Conservation (phyloP, 2,329 filamentous ascomycete genomes). For the Fusarium incarnatum region DNA sequence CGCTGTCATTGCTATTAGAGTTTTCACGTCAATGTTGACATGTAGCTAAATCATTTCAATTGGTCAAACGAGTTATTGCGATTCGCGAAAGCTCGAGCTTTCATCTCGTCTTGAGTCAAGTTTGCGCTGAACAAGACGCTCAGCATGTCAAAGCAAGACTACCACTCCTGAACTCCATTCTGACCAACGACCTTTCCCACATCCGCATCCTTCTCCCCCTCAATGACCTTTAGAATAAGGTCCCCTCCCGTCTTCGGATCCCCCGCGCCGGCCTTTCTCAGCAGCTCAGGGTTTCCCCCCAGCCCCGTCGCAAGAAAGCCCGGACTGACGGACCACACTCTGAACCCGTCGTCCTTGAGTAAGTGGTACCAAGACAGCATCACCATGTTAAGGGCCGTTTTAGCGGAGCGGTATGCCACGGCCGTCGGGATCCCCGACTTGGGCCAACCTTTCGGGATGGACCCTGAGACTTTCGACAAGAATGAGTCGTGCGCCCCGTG, state of each 20-base stretch:
- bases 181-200: slow-evolving; percentile 53
- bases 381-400: slow-evolving; percentile 48
- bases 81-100: neutral
- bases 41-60: neutral
- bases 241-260: slow-evolving; percentile 53
- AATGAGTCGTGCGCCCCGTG: slow-evolving; percentile 46
- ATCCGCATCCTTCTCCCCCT: slow-evolving; percentile 57
- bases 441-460: slow-evolving; percentile 58
- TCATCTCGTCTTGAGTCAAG: neutral
- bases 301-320: slow-evolving; percentile 62
- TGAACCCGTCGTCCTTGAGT: slow-evolving; percentile 62
- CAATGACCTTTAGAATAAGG: slow-evolving; percentile 55
- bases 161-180: slow-evolving; percentile 48
- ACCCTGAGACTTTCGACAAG: slow-evolving; percentile 41
- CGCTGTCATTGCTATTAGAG: neutral
- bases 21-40: neutral
- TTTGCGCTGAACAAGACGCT: neutral
- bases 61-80: neutral
- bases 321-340: slow-evolving; percentile 61
- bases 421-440: slow-evolving; percentile 60
- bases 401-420: slow-evolving; percentile 43
- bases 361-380: slow-evolving; percentile 58
- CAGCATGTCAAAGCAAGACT: neutral
- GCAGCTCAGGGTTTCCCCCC: slow-evolving; percentile 48
- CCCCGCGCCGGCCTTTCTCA: slow-evolving; percentile 51